Conservation (phyloP, 2,329 filamentous ascomycete species). For the Exophiala sideris region DNA sequence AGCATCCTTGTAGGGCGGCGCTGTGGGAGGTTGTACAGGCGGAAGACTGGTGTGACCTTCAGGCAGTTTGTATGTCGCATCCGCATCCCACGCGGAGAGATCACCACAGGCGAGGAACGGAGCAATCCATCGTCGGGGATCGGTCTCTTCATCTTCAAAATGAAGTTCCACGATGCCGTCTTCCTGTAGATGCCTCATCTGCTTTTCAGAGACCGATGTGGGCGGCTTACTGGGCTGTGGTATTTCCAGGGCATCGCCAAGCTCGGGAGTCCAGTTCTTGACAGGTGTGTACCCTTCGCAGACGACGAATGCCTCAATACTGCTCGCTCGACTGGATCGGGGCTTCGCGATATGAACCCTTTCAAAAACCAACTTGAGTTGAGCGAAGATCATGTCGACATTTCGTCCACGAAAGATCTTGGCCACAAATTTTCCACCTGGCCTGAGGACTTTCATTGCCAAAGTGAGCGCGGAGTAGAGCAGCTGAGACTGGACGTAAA, state of each 20-base stretch:
- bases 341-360: slow-evolving; percentile 90
- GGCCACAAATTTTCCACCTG: slow-evolving; percentile 92
- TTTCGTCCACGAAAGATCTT: slow-evolving; percentile 96
- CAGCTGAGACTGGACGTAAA: slow-evolving; percentile 94
- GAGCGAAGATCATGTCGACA: slow-evolving; percentile 91
- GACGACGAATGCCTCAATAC: slow-evolving; percentile 94
- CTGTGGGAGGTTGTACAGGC: slow-evolving; percentile 91
- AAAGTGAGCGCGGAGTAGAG: slow-evolving; percentile 92
- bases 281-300: slow-evolving; percentile 83
- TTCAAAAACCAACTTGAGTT: slow-evolving; percentile 87
- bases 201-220: slow-evolving; percentile 22
- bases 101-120: slow-evolving; percentile 98
- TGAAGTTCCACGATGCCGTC: slow-evolving; percentile 35
- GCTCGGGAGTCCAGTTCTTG: slow-evolving; percentile 26
- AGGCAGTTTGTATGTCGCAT: slow-evolving; percentile 83
- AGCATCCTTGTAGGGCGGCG: slow-evolving; percentile 89
- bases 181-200: slow-evolving; percentile 32
- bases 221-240: slow-evolving; percentile 18
- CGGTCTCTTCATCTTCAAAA: slow-evolving; percentile 41
- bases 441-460: slow-evolving; percentile 84
- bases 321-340: slow-evolving; percentile 88
- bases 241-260: slow-evolving; percentile 34
- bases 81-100: slow-evolving; percentile 88
- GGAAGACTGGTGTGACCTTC: slow-evolving; percentile 83
- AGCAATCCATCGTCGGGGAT: slow-evolving; percentile 68